Conservation (phyloP, 805 yeast species). For the Clavispora vitiphila region DNA sequence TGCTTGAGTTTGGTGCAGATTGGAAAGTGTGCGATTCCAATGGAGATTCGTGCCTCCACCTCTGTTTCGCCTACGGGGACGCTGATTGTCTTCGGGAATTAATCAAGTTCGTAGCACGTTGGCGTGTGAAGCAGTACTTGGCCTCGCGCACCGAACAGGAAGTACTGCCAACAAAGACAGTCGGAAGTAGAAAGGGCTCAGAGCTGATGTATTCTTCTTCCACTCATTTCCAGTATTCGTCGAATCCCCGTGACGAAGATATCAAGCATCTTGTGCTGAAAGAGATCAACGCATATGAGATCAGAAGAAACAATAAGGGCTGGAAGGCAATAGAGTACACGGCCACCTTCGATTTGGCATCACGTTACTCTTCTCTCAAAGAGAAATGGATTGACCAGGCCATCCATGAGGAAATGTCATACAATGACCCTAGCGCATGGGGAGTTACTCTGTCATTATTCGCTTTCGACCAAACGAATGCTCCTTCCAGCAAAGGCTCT, state of each 20-base stretch:
- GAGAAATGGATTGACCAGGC: constrained; percentile 7
- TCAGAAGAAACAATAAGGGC: constrained; percentile 48
- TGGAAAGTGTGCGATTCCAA: constrained; percentile 23
- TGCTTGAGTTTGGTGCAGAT: constrained; percentile 68
- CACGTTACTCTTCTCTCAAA: constrained; percentile 16
- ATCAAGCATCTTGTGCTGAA: not conserved
- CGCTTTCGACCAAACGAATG: not conserved
- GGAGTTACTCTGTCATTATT: not conserved
- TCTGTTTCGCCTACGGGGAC: constrained; percentile 58
- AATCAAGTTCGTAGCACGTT: constrained; percentile 6
- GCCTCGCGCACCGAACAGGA: constrained; percentile 38
- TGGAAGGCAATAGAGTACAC: constrained; percentile 42
- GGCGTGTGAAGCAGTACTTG: constrained; percentile 9
- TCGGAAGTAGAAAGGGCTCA: not conserved
- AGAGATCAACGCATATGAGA: constrained; percentile 20
- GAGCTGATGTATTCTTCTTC: not conserved
- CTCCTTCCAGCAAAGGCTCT: not conserved
- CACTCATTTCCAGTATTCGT: not conserved
- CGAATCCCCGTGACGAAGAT: not conserved
- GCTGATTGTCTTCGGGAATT: constrained; percentile 41
- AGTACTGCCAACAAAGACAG: constrained; percentile 22
- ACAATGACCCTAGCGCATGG: not conserved
- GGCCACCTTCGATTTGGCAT: constrained; percentile 23
- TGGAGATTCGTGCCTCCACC: constrained; percentile 36
- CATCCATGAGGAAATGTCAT: constrained; percentile 6